These are phyloP conservation scores for Pseudocercospora eumusae DNA, from an alignment of 2,329 filamentous ascomycete genomes.

Conservation along the genomic window DNA sequence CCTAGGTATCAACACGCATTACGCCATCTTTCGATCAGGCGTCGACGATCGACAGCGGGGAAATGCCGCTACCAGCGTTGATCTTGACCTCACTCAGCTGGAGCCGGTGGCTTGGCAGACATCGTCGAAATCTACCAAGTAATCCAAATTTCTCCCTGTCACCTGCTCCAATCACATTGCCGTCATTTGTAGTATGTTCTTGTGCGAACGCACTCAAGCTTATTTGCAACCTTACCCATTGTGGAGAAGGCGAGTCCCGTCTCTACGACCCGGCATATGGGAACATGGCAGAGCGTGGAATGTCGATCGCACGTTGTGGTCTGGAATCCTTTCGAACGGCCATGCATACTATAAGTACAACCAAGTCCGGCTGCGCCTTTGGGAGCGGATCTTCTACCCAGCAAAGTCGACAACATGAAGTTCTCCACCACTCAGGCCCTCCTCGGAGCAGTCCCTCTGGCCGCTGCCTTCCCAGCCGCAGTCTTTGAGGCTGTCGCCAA, in stretches of 20 bases:
- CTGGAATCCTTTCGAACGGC: background rate
- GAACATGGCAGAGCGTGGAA: background rate
- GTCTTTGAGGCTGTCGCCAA: conserved; percentile 17
- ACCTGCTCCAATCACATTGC: background rate
- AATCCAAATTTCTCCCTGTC: background rate
- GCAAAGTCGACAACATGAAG: conserved; percentile 15
- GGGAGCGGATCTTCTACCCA: background rate
- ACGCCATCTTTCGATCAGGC: background rate
- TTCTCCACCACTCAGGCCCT: conserved; percentile 11
- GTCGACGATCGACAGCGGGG: conserved; percentile 1
- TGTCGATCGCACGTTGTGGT: conserved; percentile 6
- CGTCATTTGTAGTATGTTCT: background rate
- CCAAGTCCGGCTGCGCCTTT: background rate
- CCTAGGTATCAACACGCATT: background rate
- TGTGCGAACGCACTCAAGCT: conserved; percentile 8
- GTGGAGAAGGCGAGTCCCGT: too few relatives aligned
- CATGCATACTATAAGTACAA: background rate
- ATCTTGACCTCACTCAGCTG: conserved; percentile 1
- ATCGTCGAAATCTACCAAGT: background rate
- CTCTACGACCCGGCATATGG: background rate
- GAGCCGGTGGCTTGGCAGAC: background rate
- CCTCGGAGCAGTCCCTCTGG: conserved; percentile 14
- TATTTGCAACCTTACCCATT: conserved; percentile 2
- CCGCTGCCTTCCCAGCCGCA: conserved; percentile 21
- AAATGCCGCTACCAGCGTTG: background rate